Percentiles rank a stretch among this genome's conserved stretches.
Evolutionary conservation across 2,329 filamentous ascomycete species (phyloP).

Genomic region (Septoria linicola): DNA sequence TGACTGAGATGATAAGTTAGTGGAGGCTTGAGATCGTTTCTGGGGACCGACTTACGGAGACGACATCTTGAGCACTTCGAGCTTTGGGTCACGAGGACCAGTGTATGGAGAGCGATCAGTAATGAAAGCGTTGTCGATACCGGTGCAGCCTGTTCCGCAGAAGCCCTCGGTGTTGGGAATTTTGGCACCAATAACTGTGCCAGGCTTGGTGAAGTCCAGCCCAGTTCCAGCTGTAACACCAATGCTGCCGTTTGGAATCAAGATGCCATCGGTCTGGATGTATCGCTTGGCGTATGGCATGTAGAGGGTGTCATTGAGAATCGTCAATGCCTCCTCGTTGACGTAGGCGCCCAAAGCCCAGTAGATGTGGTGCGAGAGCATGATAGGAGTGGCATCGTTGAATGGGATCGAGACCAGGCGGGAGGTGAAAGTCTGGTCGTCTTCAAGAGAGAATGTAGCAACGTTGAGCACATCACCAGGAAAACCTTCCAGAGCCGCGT

Average conservation of each 20-base stretch:
- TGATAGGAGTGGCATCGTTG: conserved; percentile 76
- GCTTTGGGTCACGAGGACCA: conserved; percentile 26
- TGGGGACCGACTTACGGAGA: conserved; percentile 23
- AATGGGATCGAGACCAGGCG: conserved; percentile 70
- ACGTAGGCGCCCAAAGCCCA: conserved; percentile 81
- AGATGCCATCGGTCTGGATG: conserved; percentile 34
- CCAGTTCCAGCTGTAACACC: conserved; percentile 41
- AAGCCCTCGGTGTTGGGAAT: conserved; percentile 30
- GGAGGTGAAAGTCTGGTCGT: conserved; percentile 65
- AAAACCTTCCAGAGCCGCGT: conserved; percentile 72
- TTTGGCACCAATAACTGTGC: conserved; percentile 28
- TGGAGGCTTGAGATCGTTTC: neutral
- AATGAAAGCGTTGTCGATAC: conserved; percentile 65
- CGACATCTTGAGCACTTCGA: conserved; percentile 31
- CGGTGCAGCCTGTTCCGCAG: conserved; percentile 78
- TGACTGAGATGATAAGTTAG: neutral
- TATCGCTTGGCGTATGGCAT: conserved; percentile 60
- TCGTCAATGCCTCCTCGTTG: conserved; percentile 65
- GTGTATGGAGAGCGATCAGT: conserved; percentile 30
- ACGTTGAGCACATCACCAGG: conserved; percentile 73
- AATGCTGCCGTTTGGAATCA: conserved; percentile 42
- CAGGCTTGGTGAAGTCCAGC: conserved; percentile 33
- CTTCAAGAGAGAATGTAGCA: conserved; percentile 69
- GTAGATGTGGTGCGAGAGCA: conserved; percentile 74
- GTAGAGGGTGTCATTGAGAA: conserved; percentile 70